phyloP scores from a whole-genome alignment of 257 asterid genomes.

The Solanum bulbocastanum region DNA sequence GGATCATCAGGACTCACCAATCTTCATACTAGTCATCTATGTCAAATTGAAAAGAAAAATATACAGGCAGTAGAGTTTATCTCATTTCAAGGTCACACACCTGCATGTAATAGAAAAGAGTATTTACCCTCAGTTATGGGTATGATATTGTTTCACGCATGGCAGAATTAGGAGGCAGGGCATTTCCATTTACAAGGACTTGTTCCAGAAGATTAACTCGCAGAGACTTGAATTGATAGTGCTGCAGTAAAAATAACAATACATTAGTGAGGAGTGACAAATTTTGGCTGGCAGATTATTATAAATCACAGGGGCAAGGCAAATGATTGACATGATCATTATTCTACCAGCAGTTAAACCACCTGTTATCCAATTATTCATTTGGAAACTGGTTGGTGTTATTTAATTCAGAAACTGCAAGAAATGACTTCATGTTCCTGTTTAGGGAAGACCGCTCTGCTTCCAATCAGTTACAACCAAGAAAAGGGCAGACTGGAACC shows the following conservation, averaged over 20 bases:
- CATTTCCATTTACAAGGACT: neutral
- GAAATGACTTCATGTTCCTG: neutral
- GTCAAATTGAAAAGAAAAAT: too few relatives aligned
- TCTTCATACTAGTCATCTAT: too few relatives aligned
- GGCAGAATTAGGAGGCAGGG: constrained; percentile 28
- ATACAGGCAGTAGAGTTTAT: neutral
- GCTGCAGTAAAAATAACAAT: constrained; percentile 21
- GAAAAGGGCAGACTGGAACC: neutral
- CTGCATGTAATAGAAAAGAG: neutral
- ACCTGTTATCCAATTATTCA: neutral
- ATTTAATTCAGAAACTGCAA: neutral
- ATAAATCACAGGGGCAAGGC: neutral
- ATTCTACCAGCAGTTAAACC: neutral
- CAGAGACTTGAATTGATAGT: constrained; percentile 60
- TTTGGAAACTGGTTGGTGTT: neutral
- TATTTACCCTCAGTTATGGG: neutral
- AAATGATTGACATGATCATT: neutral
- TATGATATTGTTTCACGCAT: constrained; percentile 40
- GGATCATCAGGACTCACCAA: too few relatives aligned
- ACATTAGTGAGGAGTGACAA: too few relatives aligned
- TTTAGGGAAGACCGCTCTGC: neutral
- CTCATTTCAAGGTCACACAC: neutral
- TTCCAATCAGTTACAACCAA: neutral
- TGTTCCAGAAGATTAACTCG: constrained; percentile 44
- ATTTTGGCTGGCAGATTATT: neutral